These are phyloP conservation scores for Ustilago lituana DNA, from an alignment of 1,284 basidiomycete species.

Conservation along the genomic window DNA sequence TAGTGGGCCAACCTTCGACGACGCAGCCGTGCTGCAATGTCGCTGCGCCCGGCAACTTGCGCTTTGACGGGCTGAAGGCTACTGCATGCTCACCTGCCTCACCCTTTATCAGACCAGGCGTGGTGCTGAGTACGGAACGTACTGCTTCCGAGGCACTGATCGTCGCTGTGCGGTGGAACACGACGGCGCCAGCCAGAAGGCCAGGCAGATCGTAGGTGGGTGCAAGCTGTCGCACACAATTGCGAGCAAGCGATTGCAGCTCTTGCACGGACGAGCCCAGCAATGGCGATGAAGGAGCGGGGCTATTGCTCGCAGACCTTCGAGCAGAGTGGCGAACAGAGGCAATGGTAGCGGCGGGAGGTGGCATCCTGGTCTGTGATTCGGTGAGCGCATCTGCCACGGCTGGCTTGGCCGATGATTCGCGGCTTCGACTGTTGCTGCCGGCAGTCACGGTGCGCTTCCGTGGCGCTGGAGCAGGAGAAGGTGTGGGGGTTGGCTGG, in stretches of 20 bases:
- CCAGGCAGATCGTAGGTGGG: constrained; percentile 64
- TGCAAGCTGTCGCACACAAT: constrained; percentile 52
- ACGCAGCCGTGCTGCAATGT: constrained; percentile 45
- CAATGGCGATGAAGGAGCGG: constrained; percentile 32
- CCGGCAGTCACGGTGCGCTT: constrained; percentile 10
- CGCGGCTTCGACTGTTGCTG: constrained; percentile 8
- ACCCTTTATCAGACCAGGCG: constrained; percentile 60
- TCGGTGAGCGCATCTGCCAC: constrained; percentile 26
- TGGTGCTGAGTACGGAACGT: constrained; percentile 59
- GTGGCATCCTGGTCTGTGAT: constrained; percentile 48
- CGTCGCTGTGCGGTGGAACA: constrained; percentile 66
- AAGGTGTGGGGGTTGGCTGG: background rate
- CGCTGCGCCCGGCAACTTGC: constrained; percentile 30
- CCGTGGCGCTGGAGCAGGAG: constrained; percentile 10
- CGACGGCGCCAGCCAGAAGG: constrained; percentile 63
- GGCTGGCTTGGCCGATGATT: constrained; percentile 17
- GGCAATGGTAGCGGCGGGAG: constrained; percentile 30
- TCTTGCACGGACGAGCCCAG: constrained; percentile 35
- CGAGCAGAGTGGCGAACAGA: constrained; percentile 30
- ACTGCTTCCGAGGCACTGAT: constrained; percentile 63
- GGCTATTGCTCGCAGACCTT: constrained; percentile 47
- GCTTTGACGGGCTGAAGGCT: constrained; percentile 48
- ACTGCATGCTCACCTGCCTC: constrained; percentile 55
- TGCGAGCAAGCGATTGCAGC: constrained; percentile 41
- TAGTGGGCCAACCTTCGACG: constrained; percentile 45